These are phyloP conservation scores for Coleophoma cylindrospora DNA, from an alignment of 2,329 filamentous ascomycete genomes.

Conservation along the genomic window DNA sequence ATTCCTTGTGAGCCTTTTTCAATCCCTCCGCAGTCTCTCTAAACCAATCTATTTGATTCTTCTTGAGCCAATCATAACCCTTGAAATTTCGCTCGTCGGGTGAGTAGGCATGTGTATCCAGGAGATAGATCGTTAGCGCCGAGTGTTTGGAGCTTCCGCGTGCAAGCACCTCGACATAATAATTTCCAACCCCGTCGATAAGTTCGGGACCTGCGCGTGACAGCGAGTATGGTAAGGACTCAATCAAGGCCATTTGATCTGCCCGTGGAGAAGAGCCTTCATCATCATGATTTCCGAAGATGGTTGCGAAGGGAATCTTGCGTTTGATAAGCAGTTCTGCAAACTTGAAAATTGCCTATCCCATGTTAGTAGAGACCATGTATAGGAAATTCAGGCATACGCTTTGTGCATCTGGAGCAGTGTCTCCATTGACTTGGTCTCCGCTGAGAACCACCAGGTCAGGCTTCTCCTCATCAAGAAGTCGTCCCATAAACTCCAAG, in stretches of 20 bases:
- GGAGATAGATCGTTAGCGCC: conserved; percentile 87
- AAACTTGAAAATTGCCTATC: conserved; percentile 85
- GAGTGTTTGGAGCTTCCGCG: conserved; percentile 77
- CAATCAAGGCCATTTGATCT: conserved; percentile 79
- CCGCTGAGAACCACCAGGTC: conserved; percentile 89
- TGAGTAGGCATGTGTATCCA: conserved; percentile 90
- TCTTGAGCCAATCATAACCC: conserved; percentile 98
- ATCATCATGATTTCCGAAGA: conserved; percentile 97
- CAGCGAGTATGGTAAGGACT: conserved; percentile 83
- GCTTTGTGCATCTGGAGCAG: conserved; percentile 84
- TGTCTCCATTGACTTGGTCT: conserved; percentile 93
- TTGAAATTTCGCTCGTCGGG: conserved; percentile 81
- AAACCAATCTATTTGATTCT: conserved; percentile 94
- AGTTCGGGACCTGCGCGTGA: conserved; percentile 78
- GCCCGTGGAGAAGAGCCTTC: conserved; percentile 70
- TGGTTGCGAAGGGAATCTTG: conserved; percentile 86
- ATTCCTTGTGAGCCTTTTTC: conserved; percentile 74
- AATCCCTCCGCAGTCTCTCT: conserved; percentile 68
- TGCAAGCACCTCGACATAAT: conserved; percentile 84
- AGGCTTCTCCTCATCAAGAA: conserved; percentile 89
- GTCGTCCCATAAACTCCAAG: conserved; percentile 76
- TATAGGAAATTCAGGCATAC: conserved; percentile 36
- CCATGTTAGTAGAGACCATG: conserved; percentile 13
- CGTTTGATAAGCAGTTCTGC: conserved; percentile 78
- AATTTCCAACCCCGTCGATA: conserved; percentile 90